phyloP scores from a whole-genome alignment of 2,329 filamentous ascomycete species.

The Endoconidiophora laricicola region DNA sequence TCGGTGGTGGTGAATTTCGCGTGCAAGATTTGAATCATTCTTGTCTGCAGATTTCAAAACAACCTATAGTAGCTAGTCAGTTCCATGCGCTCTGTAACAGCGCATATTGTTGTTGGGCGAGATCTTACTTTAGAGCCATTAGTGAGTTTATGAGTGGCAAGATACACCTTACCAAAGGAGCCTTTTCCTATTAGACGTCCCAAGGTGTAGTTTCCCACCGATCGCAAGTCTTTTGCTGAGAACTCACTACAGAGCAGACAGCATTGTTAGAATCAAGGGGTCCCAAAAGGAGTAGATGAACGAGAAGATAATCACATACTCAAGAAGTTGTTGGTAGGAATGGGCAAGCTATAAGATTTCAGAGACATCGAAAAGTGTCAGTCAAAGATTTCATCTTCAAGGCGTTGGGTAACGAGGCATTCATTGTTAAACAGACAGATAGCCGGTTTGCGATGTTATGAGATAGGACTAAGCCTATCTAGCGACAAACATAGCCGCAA shows the following conservation, averaged over 20 bases:
- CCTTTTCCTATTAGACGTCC: slow-evolving; percentile 90
- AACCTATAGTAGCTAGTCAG: slow-evolving; percentile 29
- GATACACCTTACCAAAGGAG: slow-evolving; percentile 95
- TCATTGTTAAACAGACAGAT: neutral
- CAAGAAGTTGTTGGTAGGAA: slow-evolving; percentile 90
- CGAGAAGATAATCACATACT: slow-evolving; percentile 41
- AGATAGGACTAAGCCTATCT: too few relatives aligned
- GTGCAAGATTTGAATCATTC: slow-evolving; percentile 83
- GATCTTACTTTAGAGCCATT: slow-evolving; percentile 80
- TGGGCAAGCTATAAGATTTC: slow-evolving; percentile 57
- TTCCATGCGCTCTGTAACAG: too few relatives aligned
- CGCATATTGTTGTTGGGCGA: too few relatives aligned
- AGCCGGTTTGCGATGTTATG: too few relatives aligned
- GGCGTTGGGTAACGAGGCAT: neutral
- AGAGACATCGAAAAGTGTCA: neutral
- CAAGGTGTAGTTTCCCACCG: slow-evolving; percentile 86
- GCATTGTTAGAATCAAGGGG: slow-evolving; percentile 5
- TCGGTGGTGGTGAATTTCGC: slow-evolving; percentile 95
- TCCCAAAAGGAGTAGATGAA: slow-evolving; percentile 12
- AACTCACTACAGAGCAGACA: slow-evolving; percentile 62
- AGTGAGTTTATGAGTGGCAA: slow-evolving; percentile 90
- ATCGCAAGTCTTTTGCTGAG: slow-evolving; percentile 73
- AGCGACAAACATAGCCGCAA: too few relatives aligned
- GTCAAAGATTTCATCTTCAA: neutral
- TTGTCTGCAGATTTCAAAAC: slow-evolving; percentile 97